These are phyloP conservation scores for Wickerhamiella sergipiensis DNA, from an alignment of 805 yeast species.

Conservation along the genomic window DNA sequence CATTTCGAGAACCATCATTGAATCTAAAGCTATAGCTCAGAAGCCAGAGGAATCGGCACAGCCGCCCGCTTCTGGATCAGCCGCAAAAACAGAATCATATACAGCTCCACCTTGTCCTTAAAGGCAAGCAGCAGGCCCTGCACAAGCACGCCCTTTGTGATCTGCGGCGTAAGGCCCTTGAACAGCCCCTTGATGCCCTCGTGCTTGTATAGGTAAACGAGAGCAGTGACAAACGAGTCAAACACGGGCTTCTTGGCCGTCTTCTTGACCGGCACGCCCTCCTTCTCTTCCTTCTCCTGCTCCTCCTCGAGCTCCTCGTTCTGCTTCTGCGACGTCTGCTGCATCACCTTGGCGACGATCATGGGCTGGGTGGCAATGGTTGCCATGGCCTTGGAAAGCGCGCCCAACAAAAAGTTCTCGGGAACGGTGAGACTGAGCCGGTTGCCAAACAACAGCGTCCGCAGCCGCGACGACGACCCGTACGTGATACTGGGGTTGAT, in stretches of 20 bases:
- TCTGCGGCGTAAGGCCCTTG: conserved; percentile 72
- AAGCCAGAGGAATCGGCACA: background rate
- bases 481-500: conserved; percentile 79
- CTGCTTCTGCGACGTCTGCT: conserved; percentile 33
- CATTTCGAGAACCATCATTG: too few relatives aligned
- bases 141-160: conserved; percentile 66
- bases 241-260: conserved; percentile 25
- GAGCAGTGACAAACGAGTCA: conserved; percentile 47
- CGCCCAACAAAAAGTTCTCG: conserved; percentile 61
- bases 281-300: conserved; percentile 12
- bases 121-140: conserved; percentile 77
- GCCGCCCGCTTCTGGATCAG: background rate
- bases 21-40: too few relatives aligned
- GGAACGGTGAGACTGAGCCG: conserved; percentile 36
- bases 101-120: conserved; percentile 45
- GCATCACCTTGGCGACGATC: conserved; percentile 71
- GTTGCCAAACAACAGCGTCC: conserved; percentile 33
- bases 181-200: conserved; percentile 57
- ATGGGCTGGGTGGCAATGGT: conserved; percentile 73
- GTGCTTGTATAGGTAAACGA: conserved; percentile 42
- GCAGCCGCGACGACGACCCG: conserved; percentile 62
- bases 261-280: background rate
- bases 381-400: conserved; percentile 68
- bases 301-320: conserved; percentile 17
- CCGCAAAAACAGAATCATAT: conserved; percentile 15